These are phyloP conservation scores for Phytophthora quininea DNA, from an alignment of 352 stramenopile species.

Conservation along the genomic window DNA sequence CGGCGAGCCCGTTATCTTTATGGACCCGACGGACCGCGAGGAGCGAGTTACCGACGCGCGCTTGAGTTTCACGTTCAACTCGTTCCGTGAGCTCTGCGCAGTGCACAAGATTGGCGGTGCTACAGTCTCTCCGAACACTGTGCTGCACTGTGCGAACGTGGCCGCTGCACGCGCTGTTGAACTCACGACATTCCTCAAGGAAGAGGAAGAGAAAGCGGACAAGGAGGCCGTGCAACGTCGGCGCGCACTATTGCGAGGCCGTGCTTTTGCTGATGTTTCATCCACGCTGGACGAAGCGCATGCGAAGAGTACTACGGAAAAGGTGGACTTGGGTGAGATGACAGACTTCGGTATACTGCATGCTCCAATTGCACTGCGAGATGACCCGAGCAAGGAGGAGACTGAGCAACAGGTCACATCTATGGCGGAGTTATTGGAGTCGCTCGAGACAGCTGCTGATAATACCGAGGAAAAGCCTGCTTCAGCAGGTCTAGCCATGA, in stretches of 20 bases:
- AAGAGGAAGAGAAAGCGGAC: slow-evolving; percentile 78
- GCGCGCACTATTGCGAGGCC: slow-evolving; percentile 72
- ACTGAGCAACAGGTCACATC: slow-evolving; percentile 61
- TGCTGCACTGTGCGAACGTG: slow-evolving; percentile 81
- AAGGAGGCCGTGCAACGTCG: slow-evolving; percentile 65
- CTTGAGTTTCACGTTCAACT: slow-evolving; percentile 92
- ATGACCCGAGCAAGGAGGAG: slow-evolving; percentile 63
- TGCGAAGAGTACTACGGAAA: slow-evolving; percentile 38
- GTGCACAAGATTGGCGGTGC: slow-evolving; percentile 91
- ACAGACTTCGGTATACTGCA: slow-evolving; percentile 84
- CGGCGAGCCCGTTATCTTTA: slow-evolving; percentile 68
- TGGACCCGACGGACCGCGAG: slow-evolving; percentile 91
- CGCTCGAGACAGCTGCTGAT: slow-evolving; percentile 68
- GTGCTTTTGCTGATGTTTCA: slow-evolving; percentile 72
- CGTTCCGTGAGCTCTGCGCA: slow-evolving; percentile 90
- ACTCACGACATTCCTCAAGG: slow-evolving; percentile 79
- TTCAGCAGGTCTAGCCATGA: slow-evolving; percentile 30
- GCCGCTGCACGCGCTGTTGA: slow-evolving; percentile 80
- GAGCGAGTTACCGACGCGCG: slow-evolving; percentile 88
- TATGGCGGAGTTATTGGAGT: slow-evolving; percentile 76
- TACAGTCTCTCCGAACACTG: slow-evolving; percentile 61
- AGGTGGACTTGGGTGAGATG: slow-evolving; percentile 82
- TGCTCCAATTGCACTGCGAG: slow-evolving; percentile 72
- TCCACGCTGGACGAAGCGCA: slow-evolving; percentile 35
- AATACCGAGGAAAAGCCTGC: slow-evolving; percentile 18